Percentiles rank a stretch among this genome's conserved stretches.
Conservation (phyloP, 2,329 filamentous ascomycete genomes). For the Arthrobotrys musiformis region DNA sequence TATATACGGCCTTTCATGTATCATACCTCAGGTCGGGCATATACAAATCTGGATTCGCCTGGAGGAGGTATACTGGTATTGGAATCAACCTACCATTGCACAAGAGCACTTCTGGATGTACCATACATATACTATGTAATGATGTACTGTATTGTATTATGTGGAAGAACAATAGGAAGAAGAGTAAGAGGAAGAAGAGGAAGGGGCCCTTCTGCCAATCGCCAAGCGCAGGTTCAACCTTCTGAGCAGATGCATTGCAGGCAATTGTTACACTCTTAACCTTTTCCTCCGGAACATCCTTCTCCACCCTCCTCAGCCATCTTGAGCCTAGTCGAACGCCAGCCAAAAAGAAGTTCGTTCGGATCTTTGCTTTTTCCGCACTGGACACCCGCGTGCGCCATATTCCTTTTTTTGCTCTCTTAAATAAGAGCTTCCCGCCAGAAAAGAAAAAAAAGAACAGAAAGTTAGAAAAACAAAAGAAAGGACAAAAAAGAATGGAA, state of each 20-base stretch:
- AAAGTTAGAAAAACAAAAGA: constrained; percentile 4
- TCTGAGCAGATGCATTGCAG: constrained; percentile 19
- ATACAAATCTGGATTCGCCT: no score
- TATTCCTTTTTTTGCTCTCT: constrained; percentile 43
- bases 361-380: constrained; percentile 45
- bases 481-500: background rate
- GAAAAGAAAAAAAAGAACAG: background rate
- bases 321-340: constrained; percentile 40
- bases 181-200: background rate
- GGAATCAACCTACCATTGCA: no score
- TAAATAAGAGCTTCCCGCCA: constrained; percentile 52
- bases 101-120: no score
- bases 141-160: no score
- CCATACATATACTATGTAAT: no score
- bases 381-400: constrained; percentile 50
- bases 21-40: no score
- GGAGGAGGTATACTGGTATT: no score
- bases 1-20: no score
- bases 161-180: background rate
- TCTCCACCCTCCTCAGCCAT: constrained; percentile 6
- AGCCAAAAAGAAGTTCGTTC: constrained; percentile 27
- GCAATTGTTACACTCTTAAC: constrained; percentile 44
- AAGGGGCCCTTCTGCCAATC: background rate
- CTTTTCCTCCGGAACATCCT: constrained; percentile 41
- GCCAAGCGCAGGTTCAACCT: constrained; percentile 10